phyloP scores from a whole-genome alignment of 306 rosid genomes.

The Astragalus membranaceus region DNA sequence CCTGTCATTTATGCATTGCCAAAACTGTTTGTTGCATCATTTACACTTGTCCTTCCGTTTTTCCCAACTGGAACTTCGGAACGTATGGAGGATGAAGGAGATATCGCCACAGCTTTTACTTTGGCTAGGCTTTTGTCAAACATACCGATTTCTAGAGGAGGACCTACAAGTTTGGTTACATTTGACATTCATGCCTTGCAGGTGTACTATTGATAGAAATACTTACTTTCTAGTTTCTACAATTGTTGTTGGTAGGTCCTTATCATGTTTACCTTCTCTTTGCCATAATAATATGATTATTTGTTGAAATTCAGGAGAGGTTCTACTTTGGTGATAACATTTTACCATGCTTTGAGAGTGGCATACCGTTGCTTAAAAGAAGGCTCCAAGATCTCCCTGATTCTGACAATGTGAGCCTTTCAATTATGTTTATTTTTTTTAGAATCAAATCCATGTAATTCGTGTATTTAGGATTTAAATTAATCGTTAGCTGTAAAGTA shows the following conservation, averaged over 20 bases:
- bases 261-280: slow-evolving; percentile 3
- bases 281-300: slow-evolving; percentile 3
- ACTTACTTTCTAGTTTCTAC: slow-evolving; percentile 19
- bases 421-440: not conserved
- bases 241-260: not conserved
- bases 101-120: slow-evolving; percentile 94
- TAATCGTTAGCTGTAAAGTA: no score
- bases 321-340: slow-evolving; percentile 97
- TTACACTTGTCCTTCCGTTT: slow-evolving; percentile 91
- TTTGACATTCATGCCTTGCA: slow-evolving; percentile 98
- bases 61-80: slow-evolving; percentile 95
- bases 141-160: slow-evolving; percentile 96
- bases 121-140: slow-evolving; percentile 87
- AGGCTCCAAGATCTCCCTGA: slow-evolving; percentile 91
- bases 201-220: slow-evolving; percentile 33
- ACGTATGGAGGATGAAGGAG: slow-evolving; percentile 99
- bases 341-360: slow-evolving; percentile 96
- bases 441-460: no score
- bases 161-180: slow-evolving; percentile 90
- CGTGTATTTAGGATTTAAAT: no score
- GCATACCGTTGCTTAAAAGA: slow-evolving; percentile 81
- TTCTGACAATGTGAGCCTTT: slow-evolving; percentile 70
- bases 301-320: slow-evolving; percentile 58
- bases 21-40: slow-evolving; percentile 76
- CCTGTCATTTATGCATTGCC: slow-evolving; percentile 94